Evolutionary conservation across 140 eudicot genomes (phyloP), one percentile per base, ranked within the genome.

Genomic region (Senecio squalidus): DNA sequence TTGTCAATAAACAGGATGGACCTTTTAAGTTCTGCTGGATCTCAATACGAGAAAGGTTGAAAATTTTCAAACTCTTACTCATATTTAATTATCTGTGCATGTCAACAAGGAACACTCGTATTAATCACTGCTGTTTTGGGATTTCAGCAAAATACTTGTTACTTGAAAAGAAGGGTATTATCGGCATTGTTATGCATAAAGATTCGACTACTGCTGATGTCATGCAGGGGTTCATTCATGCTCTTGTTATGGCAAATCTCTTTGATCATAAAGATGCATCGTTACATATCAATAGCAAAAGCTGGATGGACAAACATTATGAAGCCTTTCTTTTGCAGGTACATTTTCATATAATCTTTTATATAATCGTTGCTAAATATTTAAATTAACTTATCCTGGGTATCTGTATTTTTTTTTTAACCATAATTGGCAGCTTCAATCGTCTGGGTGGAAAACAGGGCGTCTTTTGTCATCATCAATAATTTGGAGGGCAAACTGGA

Each of bases 401-500:
- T 21, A 21, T 54, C 4, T 26, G 31, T 33, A 58, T 11, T 16
- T 56, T 51, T 60, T 55, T 36, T 2, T 10, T n/a, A 33, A 39
- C 25, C 18, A 21, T 20, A 41, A 64, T 30, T 67, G 63, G 75
- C 95, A 92, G 99, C 89, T 92, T 51, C 92, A 71, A 48, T 79
- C 86, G n/a, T 77, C 74, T 27, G 89, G 93, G 13, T 92, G 99
- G 99, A 92, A 82, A 75, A 80, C 80, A 2, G 99, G 82, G 66
- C 91, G 99, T 9, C 87, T 92, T 43, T 65, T 88, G 71, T 73
- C 89, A 57, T 84, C 94, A 34, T 82, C 99, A 16, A 81, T 92
- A 41, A 72, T 70, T 11, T 92, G 99, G 99, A 92, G 85, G 71
- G 99, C 96, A 16, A 80, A 73, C 56, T 92, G 99, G 99, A 62